Base-by-base conservation (phyloP, 805 yeast species). In the Yamadazyma phyllophila region DNA sequence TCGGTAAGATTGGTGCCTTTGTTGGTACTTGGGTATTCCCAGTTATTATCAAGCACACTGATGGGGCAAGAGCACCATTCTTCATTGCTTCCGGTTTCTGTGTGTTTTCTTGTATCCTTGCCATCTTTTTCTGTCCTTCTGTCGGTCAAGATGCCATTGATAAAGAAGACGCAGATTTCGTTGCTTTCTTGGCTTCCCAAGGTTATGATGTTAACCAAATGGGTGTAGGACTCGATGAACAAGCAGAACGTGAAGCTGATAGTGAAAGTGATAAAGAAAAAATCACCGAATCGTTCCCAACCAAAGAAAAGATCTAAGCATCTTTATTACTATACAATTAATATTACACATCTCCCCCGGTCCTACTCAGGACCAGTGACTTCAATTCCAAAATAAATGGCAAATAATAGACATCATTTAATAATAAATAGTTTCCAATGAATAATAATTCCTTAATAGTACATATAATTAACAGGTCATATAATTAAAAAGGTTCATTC, bases 1-100 rank as follows among this genome's bases (percentile, higher is more conserved):
- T 83, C 44, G 97, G 96, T 59, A 91, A 91, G 65, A 72, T 88
- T 48, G 97, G 97, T 61, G 97, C 96, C 1, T 90, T 91, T 61
- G 86, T 83, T 26, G 97, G 97, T 45, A 83, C 94, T 38, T 89
- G 83, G 60, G 84, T 85, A 27, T 92, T 92, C 79, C 96, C 97
- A 36, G 78, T 81, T 40, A 84, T 91, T 58, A 82, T 83, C 52
- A 71, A 65, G 43, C 72, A 80, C 52, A 80, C 80, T 44, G 46
- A 41, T 29, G 76, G 78, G 37, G 74, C 75, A 33, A 65, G 61
- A 41, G 48, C 46, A 20, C 45, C 58, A 17, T 88, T 90, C 66
- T 90, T 83, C 74, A 79, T 90, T 44, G 83, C 96, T 11, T 80
- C 96, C 2, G 74, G 88, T 1, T 71, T 91, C 51, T 88, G 95